Conservation (phyloP, 2,329 filamentous ascomycete species). For the Claviceps quebecensis region DNA sequence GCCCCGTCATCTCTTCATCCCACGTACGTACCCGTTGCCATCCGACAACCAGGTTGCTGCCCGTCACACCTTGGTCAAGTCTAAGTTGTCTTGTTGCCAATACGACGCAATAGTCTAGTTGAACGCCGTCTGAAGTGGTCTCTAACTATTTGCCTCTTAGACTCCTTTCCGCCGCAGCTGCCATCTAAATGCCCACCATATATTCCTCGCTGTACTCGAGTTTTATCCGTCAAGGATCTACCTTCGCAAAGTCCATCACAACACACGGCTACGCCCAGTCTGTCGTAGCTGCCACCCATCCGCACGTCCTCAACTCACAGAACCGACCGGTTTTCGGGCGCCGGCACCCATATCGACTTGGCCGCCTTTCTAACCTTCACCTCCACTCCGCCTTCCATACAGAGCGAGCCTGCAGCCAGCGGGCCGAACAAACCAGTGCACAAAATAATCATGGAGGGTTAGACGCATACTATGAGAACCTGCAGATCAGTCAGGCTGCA, state of each 20-base stretch:
- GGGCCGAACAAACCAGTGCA: conserved; percentile 42
- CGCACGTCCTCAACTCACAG: conserved; percentile 60
- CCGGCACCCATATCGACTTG: conserved; percentile 40
- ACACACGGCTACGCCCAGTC: conserved; percentile 97
- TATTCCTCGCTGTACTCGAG: conserved; percentile 56
- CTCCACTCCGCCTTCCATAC: conserved; percentile 68
- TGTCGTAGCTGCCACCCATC: conserved; percentile 84
- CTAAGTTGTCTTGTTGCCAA: too few species aligned
- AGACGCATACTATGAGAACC: conserved; percentile 84
- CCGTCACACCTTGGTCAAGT: not conserved
- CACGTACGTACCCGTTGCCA: conserved; percentile 37
- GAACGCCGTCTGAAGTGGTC: not conserved
- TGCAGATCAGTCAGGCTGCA: conserved; percentile 58
- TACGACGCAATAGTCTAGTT: too few species aligned
- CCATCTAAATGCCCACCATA: conserved; percentile 80
- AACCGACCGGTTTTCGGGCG: conserved; percentile 49
- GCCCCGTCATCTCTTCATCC: conserved; percentile 42
- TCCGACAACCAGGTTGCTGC: not conserved
- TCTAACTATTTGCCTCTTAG: conserved; percentile 15
- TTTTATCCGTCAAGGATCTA: conserved; percentile 92
- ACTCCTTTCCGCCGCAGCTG: conserved; percentile 43
- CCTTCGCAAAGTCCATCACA: conserved; percentile 74
- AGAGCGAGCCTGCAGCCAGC: conserved; percentile 35
- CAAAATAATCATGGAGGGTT: conserved; percentile 48
- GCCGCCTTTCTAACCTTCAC: conserved; percentile 41